phyloP scores from a whole-genome alignment of 2,329 filamentous ascomycete species.

The Colletotrichum simmondsii region DNA sequence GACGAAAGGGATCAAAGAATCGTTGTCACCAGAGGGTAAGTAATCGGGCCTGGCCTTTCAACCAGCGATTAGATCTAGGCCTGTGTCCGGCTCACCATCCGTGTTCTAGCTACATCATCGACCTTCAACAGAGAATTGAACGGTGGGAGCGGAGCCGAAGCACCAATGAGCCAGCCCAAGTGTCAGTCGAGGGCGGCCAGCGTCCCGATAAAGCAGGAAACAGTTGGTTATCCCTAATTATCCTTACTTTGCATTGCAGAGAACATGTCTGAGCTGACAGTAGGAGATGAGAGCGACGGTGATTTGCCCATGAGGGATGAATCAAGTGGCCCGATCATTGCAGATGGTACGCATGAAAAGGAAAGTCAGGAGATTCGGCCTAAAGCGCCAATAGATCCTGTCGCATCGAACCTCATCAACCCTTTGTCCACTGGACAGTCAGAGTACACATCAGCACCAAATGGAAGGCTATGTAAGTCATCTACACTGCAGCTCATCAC shows the following conservation, averaged over 20 bases:
- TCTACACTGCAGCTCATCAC: too few relatives aligned
- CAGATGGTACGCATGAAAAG: neutral
- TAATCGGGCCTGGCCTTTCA: neutral
- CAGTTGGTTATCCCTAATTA: neutral
- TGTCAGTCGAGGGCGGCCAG: slow-evolving; percentile 13
- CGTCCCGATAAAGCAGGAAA: slow-evolving; percentile 5
- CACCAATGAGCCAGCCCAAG: slow-evolving; percentile 9
- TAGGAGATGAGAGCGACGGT: slow-evolving; percentile 12
- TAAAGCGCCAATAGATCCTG: slow-evolving; percentile 38
- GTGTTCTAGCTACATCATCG: slow-evolving; percentile 36
- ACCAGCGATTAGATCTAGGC: neutral
- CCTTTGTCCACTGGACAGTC: slow-evolving; percentile 52
- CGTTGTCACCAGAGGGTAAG: slow-evolving; percentile 57
- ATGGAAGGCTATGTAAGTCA: slow-evolving; percentile 55
- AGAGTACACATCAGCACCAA: slow-evolving; percentile 52
- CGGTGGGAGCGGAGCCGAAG: slow-evolving; percentile 25
- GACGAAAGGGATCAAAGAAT: slow-evolving; percentile 60
- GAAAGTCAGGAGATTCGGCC: slow-evolving; percentile 1
- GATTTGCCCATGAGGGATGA: slow-evolving; percentile 1
- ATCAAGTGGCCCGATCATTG: neutral
- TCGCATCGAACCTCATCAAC: slow-evolving; percentile 50
- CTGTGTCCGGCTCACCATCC: neutral
- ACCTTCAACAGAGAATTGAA: slow-evolving; percentile 34
- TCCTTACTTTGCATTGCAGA: neutral
- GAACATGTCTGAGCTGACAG: neutral